Conservation (phyloP, 768 basidiomycete genomes). For the Macrolepiota dolichaula region DNA sequence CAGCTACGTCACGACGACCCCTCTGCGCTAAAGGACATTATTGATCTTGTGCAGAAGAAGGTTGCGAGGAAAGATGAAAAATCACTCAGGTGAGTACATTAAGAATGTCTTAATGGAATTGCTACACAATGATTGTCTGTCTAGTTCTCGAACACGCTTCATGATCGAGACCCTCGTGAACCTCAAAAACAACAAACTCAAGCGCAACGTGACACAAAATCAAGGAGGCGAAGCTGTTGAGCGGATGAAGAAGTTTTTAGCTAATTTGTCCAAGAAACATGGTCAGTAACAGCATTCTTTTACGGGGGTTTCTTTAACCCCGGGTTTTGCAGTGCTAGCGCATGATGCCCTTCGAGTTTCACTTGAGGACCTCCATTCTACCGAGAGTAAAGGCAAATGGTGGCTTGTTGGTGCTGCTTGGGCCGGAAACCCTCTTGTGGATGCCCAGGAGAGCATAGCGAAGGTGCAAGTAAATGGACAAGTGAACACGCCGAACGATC, state of each 20-base stretch:
- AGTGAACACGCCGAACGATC: constrained; percentile 22
- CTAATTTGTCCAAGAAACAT: constrained; percentile 73
- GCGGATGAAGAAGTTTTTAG: constrained; percentile 85
- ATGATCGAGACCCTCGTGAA: constrained; percentile 94
- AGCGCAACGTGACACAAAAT: constrained; percentile 58
- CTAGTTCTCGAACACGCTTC: constrained; percentile 86
- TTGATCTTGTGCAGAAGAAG: constrained; percentile 75
- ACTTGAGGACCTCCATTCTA: constrained; percentile 78
- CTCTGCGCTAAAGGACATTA: constrained; percentile 86
- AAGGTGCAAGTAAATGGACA: constrained; percentile 20
- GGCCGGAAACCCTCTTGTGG: constrained; percentile 87
- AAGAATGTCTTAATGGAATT: not conserved
- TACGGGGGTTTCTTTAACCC: not conserved
- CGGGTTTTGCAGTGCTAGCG: constrained; percentile 52
- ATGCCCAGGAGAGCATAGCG: constrained; percentile 42
- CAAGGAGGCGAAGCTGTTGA: constrained; percentile 76
- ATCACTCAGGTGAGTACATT: constrained; percentile 43
- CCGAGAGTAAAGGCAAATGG: constrained; percentile 92
- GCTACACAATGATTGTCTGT: not conserved
- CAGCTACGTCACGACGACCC: constrained; percentile 94
- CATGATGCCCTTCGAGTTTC: constrained; percentile 87
- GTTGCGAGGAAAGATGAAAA: constrained; percentile 45
- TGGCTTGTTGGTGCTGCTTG: constrained; percentile 98
- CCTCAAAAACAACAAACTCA: constrained; percentile 88
- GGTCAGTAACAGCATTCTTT: constrained; percentile 37